Conservation (phyloP, 2,329 filamentous ascomycete genomes). For the Scedosporium apiospermum region DNA sequence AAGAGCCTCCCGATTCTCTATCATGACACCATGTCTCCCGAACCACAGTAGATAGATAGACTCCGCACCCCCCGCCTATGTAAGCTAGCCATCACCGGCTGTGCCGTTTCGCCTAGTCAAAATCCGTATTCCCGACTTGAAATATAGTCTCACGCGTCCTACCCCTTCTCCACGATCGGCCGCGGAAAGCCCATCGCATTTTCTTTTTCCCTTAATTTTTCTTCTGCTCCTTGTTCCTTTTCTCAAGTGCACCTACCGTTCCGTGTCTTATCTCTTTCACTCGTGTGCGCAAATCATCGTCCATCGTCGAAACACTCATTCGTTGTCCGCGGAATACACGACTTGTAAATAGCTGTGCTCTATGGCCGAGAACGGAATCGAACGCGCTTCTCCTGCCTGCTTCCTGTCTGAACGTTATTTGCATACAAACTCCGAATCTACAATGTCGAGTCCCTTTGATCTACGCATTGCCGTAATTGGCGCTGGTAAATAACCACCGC, state of each 20-base stretch:
- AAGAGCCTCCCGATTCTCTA: background rate
- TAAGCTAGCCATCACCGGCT: background rate
- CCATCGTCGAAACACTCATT: background rate
- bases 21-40: background rate
- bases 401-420: constrained; percentile 5
- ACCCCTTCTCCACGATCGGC: background rate
- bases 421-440: background rate
- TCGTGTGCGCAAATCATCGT: background rate
- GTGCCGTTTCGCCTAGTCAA: background rate
- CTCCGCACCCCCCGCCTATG: background rate
- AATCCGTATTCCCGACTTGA: background rate
- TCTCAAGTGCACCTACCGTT: background rate
- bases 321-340: background rate
- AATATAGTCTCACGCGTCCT: background rate
- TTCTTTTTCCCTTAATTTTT: background rate
- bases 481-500: constrained; percentile 27
- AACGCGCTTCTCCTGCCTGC: constrained; percentile 6
- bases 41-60: background rate
- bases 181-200: background rate
- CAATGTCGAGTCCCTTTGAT: constrained; percentile 12
- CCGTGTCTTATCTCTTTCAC: background rate
- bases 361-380: constrained; percentile 9
- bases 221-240: background rate
- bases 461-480: constrained; percentile 41
- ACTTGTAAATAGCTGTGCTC: background rate